A percentile compares a stretch with the other conserved stretches of the same genome.
Conservation (phyloP, 257 asterid species). For the Fraxinus pennsylvanica region DNA sequence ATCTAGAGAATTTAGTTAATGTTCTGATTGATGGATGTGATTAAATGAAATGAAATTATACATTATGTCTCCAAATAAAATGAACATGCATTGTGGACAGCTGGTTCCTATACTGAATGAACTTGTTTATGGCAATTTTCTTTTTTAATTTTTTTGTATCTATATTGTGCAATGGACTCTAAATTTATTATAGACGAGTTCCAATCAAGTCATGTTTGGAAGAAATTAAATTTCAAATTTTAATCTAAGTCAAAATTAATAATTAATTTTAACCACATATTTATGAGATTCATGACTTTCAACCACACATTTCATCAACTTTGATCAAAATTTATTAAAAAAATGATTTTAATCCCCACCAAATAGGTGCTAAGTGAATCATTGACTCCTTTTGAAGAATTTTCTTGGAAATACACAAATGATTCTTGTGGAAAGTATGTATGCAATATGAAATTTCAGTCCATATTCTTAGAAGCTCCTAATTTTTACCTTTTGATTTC, state of each 20-base stretch:
- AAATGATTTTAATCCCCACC: too few relatives aligned
- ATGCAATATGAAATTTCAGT: background rate
- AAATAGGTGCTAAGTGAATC: too few relatives aligned
- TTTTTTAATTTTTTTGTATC: background rate
- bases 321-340: too few relatives aligned
- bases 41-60: conserved; percentile 13
- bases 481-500: background rate
- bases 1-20: background rate
- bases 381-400: background rate
- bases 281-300: too few relatives aligned
- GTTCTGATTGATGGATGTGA: conserved; percentile 33
- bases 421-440: background rate
- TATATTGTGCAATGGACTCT: background rate
- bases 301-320: too few relatives aligned
- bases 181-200: too few relatives aligned
- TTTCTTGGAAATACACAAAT: background rate
- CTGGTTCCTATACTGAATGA: conserved; percentile 39
- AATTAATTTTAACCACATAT: too few relatives aligned
- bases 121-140: conserved; percentile 7
- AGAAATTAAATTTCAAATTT: too few relatives aligned
- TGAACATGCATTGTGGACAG: conserved; percentile 45
- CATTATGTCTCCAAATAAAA: conserved; percentile 19
- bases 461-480: background rate
- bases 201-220: too few relatives aligned
- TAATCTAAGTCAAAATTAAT: too few relatives aligned